Evolutionary conservation across 23 red algal species (phyloP).

Genomic region (Gracilaria gracilis): DNA sequence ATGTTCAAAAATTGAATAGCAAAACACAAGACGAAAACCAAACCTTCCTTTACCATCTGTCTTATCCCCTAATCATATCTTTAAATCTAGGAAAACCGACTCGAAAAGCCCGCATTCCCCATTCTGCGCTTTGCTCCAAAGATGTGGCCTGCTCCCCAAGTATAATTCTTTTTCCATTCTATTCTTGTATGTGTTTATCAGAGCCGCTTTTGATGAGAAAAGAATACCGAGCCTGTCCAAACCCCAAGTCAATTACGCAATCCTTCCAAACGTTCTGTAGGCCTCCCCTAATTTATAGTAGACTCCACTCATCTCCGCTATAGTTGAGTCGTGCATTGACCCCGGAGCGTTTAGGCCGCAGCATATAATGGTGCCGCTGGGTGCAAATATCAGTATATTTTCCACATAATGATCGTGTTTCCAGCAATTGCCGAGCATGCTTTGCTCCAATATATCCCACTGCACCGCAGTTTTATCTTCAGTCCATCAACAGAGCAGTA

Average conservation of each 20-base stretch:
- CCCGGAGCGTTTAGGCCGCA: conserved; percentile 31
- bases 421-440: not conserved
- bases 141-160: conserved; percentile 23
- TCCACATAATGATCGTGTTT: conserved; percentile 6
- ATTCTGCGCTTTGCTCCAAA: conserved; percentile 1
- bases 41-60: not conserved
- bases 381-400: conserved; percentile 19
- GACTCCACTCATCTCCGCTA: not conserved
- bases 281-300: not conserved
- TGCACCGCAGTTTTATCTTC: too few relatives aligned
- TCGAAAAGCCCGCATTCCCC: conserved; percentile 29
- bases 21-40: conserved; percentile 9
- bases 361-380: not conserved
- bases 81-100: conserved; percentile 21
- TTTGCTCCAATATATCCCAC: not conserved
- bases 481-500: too few relatives aligned
- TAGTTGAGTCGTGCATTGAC: conserved; percentile 44
- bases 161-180: not conserved
- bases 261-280: not conserved
- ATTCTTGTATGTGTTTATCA: too few relatives aligned
- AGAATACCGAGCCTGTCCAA: not conserved
- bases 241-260: conserved; percentile 24
- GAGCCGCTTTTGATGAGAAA: too few relatives aligned
- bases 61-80: conserved; percentile 32
- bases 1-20: conserved; percentile 27